Conservation (phyloP, 2,329 filamentous ascomycete genomes). For the Aspergillus arachidicola region DNA sequence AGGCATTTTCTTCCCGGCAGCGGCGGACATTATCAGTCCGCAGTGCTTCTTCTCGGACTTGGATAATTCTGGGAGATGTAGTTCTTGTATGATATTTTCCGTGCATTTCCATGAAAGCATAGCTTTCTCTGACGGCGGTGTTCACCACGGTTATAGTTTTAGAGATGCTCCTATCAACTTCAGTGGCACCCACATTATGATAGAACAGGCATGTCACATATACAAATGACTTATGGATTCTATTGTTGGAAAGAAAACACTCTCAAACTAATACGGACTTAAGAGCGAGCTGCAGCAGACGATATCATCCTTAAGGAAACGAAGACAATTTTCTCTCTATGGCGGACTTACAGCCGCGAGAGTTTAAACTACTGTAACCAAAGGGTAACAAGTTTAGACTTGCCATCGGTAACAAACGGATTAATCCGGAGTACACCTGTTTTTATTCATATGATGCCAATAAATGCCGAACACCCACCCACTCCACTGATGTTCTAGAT, state of each 20-base stretch:
- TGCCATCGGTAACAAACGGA: not conserved
- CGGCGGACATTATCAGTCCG: not conserved
- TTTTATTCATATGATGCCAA: not conserved
- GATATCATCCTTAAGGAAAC: not conserved
- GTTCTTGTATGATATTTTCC: slow-evolving; percentile 6
- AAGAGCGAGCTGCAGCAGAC: not conserved
- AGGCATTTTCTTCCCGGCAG: not conserved
- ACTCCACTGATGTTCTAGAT: not conserved
- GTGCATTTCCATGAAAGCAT: not conserved
- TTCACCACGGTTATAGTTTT: not conserved
- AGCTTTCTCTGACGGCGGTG: not conserved
- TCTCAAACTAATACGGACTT: not conserved
- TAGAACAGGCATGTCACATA: not conserved
- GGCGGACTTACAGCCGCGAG: not conserved
- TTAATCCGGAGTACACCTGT: not conserved
- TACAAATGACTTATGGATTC: not conserved
- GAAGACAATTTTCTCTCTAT: not conserved
- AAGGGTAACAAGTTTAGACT: not conserved
- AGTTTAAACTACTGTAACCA: not conserved
- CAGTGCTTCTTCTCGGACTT: not conserved
- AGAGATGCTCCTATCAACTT: not conserved
- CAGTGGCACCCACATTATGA: not conserved
- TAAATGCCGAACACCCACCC: not conserved
- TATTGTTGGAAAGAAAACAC: not conserved
- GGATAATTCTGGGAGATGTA: not conserved